phyloP scores from a whole-genome alignment of 208 protist species.

The Leptomonas seymouri region DNA sequence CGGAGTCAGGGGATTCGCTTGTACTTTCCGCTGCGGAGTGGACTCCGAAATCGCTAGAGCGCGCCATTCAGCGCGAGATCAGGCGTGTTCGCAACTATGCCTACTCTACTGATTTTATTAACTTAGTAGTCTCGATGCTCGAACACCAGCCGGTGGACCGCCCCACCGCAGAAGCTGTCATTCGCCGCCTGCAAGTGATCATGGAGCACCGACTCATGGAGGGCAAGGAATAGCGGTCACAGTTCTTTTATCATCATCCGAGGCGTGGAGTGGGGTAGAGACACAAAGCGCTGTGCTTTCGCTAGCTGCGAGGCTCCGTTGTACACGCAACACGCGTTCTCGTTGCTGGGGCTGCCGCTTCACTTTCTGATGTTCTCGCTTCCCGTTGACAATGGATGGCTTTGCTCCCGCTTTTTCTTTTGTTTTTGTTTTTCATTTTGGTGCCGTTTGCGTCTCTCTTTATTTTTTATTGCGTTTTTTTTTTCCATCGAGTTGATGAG shows the following conservation, averaged over 20 bases:
- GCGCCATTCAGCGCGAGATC: conserved; percentile 55
- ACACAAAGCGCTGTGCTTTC: too few relatives aligned
- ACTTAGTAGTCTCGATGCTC: conserved; percentile 75
- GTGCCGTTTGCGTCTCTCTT: background rate
- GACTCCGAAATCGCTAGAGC: conserved; percentile 44
- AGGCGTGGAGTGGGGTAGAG: too few relatives aligned
- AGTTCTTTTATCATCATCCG: too few relatives aligned
- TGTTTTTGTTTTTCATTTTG: conserved; percentile 9
- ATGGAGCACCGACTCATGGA: conserved; percentile 62
- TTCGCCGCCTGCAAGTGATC: conserved; percentile 42
- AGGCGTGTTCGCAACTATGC: conserved; percentile 30
- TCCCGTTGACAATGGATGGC: background rate
- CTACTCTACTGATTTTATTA: conserved; percentile 67
- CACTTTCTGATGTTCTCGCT: too few relatives aligned
- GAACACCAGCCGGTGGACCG: conserved; percentile 48
- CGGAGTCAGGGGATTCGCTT: conserved; percentile 49
- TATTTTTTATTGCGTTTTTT: conserved; percentile 1
- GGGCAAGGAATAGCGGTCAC: conserved; percentile 14
- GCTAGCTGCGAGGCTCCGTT: too few relatives aligned
- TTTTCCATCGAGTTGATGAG: too few relatives aligned
- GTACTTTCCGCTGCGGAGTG: conserved; percentile 65
- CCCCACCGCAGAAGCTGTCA: conserved; percentile 48
- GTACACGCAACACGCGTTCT: too few relatives aligned
- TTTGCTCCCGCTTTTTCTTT: conserved; percentile 4
- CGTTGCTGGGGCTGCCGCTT: too few relatives aligned